These are phyloP conservation scores for Carpinus viminea DNA, from an alignment of 306 rosid species.

Conservation along the genomic window DNA sequence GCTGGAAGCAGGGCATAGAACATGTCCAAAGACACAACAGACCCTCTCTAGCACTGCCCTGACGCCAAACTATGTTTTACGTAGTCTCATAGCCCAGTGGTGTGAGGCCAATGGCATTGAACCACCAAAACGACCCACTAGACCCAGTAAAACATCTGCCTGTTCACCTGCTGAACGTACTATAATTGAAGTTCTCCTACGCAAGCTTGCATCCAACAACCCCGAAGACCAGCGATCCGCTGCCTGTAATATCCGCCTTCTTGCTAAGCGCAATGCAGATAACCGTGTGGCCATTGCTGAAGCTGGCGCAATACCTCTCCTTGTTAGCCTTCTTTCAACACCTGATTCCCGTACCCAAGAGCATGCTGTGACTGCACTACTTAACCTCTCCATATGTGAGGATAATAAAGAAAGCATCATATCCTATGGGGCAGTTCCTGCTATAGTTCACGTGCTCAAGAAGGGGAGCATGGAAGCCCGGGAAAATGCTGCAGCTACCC, in stretches of 20 bases:
- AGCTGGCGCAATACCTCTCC: slow-evolving; percentile 96
- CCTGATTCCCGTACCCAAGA: slow-evolving; percentile 95
- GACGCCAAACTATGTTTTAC: slow-evolving; percentile 90
- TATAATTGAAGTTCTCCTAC: slow-evolving; percentile 69
- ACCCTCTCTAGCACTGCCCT: slow-evolving; percentile 66
- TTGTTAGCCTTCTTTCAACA: slow-evolving; percentile 69
- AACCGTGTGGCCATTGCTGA: slow-evolving; percentile 97
- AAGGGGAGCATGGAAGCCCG: slow-evolving; percentile 99
- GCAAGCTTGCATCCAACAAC: slow-evolving; percentile 61
- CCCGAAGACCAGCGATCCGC: slow-evolving; percentile 89
- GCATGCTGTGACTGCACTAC: slow-evolving; percentile 97
- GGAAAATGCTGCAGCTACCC: slow-evolving; percentile 98
- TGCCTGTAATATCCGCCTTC: slow-evolving; percentile 95
- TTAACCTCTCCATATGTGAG: slow-evolving; percentile 93
- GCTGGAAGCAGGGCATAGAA: slow-evolving; percentile 82
- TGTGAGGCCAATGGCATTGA: slow-evolving; percentile 96
- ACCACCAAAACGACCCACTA: slow-evolving; percentile 84
- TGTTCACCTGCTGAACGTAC: slow-evolving; percentile 77
- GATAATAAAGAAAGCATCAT: slow-evolving; percentile 86
- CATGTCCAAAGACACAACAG: slow-evolving; percentile 97
- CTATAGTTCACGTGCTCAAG: slow-evolving; percentile 86
- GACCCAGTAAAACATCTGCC: slow-evolving; percentile 62
- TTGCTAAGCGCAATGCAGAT: slow-evolving; percentile 95
- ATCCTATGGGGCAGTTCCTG: slow-evolving; percentile 86
- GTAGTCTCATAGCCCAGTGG: slow-evolving; percentile 96